Evolutionary conservation across 352 stramenopile genomes (phyloP), one percentile per base, ranked within the genome.

Genomic region (Phytopythium ostracodes): DNA sequence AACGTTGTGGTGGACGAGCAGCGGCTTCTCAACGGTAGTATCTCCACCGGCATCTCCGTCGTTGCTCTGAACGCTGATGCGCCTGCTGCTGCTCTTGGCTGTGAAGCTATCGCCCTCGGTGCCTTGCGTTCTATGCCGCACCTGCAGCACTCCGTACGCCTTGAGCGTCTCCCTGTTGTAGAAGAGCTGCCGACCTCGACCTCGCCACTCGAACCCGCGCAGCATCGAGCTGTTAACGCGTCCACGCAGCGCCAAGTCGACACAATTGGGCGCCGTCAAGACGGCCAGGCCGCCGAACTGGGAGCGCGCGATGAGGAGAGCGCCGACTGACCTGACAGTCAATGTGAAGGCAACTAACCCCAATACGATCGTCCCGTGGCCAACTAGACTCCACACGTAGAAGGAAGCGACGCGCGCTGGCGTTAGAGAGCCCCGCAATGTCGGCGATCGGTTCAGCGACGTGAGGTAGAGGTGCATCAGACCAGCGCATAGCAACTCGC

Each of bases 341-440:
- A 73, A 27, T 20, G 70, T 73, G 20, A 63, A 56, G 35, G 56
- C 38, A 3, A 62, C 67, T 22, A 50, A 62, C 2, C 66, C 63
- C 4, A 72, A 31, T 12, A 72, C 65, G 18, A 75, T 70, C 0
- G 63, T 47, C 14, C 68, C 64, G 49, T 75, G 68, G 4, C 69
- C 69, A 24, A 67, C 63, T 9, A 76, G 63, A 27, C 69, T 73
- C 66, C 66, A 73, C 6, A 76, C 63, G 49, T 76, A 76, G 27
- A 67, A 60, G 2, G 63, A 69, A 6, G 68, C 40, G 24, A 59
- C n/a, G 33, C 36, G 44, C 18, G 63, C 47, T 1, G n/a, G 36
- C 15, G 50, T 38, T 10, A 51, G 44, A 6, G 69, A n/a, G 52
- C 42, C 15, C 24, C 66, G 20, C 65, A 71, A 10, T 47, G 52